Percentiles rank a stretch among this genome's conserved stretches.
These are phyloP conservation scores for Rosa persica DNA, from an alignment of 306 rosid species.

Conservation along the genomic window DNA sequence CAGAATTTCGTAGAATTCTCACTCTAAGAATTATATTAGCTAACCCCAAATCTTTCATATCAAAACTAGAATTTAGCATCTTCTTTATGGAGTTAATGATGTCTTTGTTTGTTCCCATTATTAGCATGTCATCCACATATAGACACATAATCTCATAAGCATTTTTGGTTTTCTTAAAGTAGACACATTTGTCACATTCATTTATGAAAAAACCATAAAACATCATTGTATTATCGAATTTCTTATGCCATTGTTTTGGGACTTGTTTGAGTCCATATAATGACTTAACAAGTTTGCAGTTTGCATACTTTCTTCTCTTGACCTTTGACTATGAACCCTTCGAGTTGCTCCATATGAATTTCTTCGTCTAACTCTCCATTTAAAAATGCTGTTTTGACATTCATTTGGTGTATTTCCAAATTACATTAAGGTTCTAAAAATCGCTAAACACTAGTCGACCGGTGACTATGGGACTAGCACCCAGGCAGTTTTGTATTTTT, in stretches of 20 bases:
- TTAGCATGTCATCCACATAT: neutral
- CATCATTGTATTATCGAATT: neutral
- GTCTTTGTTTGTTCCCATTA: neutral
- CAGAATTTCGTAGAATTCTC: neutral
- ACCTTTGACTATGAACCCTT: neutral
- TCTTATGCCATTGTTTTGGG: neutral
- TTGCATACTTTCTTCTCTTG: neutral
- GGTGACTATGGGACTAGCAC: too few relatives aligned
- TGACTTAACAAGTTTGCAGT: neutral
- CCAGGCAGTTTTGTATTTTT: too few relatives aligned
- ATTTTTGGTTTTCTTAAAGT: neutral
- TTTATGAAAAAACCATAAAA: neutral
- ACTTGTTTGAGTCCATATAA: neutral
- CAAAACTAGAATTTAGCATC: neutral
- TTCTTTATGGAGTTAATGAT: neutral
- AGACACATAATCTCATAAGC: neutral
- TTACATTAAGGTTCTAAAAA: too few relatives aligned
- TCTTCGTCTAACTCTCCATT: conserved; percentile 5
- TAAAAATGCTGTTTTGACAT: neutral
- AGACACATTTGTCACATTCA: neutral
- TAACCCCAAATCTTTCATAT: neutral
- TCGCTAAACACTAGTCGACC: too few relatives aligned
- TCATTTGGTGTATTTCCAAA: neutral
- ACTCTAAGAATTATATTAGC: neutral
- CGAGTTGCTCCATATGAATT: neutral